phyloP scores from a whole-genome alignment of 2,329 filamentous ascomycete genomes.

The Alternaria metachromatica region DNA sequence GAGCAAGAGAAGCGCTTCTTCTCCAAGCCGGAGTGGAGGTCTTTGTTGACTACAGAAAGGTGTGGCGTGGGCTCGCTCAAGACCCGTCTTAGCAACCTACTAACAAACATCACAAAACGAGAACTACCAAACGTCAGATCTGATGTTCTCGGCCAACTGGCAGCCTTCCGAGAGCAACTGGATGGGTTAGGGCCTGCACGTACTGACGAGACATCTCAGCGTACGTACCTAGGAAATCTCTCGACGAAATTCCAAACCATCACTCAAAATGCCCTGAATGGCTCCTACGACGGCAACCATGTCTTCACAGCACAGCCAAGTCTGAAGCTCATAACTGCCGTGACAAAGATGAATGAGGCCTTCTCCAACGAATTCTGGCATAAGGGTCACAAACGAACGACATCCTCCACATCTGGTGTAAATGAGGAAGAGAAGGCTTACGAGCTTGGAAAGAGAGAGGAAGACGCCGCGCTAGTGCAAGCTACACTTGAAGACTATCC shows the following conservation, averaged over 20 bases:
- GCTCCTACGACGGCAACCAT: slow-evolving; percentile 37
- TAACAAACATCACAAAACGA: background rate
- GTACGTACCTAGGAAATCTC: slow-evolving; percentile 48
- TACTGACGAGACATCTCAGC: slow-evolving; percentile 45
- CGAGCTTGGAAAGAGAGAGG: background rate
- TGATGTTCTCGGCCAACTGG: background rate
- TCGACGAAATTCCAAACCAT: slow-evolving; percentile 49
- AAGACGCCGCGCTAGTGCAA: background rate
- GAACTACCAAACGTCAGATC: slow-evolving; percentile 2
- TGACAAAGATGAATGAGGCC: background rate
- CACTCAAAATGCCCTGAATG: slow-evolving; percentile 42
- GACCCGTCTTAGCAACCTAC: slow-evolving; percentile 1
- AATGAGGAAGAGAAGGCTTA: background rate
- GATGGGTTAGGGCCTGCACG: slow-evolving; percentile 45
- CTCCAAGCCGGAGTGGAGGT: background rate
- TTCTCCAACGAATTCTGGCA: slow-evolving; percentile 2
- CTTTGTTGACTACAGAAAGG: background rate
- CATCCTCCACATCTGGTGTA: background rate
- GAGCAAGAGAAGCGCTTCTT: background rate
- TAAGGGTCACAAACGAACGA: background rate
- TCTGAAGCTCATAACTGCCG: slow-evolving; percentile 1
- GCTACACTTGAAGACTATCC: background rate
- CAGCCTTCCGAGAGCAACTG: slow-evolving; percentile 22
- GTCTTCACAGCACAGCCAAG: background rate
- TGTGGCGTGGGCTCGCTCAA: slow-evolving; percentile 1